Percentiles rank a stretch among this genome's conserved stretches.
phyloP scores from a whole-genome alignment of 345 rosid species.

The Corymbia maculata region DNA sequence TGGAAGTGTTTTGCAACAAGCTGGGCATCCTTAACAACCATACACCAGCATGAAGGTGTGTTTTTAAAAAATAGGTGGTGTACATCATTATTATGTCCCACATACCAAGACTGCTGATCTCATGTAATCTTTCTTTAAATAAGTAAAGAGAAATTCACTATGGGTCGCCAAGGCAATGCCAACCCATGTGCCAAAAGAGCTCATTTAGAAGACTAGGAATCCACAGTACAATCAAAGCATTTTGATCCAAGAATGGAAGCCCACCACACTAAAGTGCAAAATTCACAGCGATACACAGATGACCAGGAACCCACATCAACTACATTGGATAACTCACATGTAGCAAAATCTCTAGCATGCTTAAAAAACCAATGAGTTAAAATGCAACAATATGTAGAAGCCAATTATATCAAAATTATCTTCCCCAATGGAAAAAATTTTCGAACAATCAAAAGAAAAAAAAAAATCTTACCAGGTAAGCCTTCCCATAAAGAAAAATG shows the following conservation, averaged over 20 bases:
- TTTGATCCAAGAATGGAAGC: neutral
- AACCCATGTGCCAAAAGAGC: neutral
- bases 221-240: neutral
- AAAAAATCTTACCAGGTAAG: slow-evolving; percentile 69
- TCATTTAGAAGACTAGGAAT: neutral
- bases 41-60: neutral
- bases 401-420: neutral
- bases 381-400: rapidly evolving
- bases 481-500: slow-evolving; percentile 77
- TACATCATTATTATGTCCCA: neutral
- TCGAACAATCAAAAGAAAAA: neutral
- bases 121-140: neutral
- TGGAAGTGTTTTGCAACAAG: neutral
- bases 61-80: neutral
- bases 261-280: neutral
- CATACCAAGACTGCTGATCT: neutral
- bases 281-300: neutral
- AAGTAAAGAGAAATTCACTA: neutral
- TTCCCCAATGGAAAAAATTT: neutral
- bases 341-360: neutral
- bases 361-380: neutral
- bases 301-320: neutral
- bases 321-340: neutral
- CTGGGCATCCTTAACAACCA: neutral
- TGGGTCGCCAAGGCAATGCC: neutral